phyloP scores from a whole-genome alignment of 148 eudicot genomes.

The Rhododendron molle region DNA sequence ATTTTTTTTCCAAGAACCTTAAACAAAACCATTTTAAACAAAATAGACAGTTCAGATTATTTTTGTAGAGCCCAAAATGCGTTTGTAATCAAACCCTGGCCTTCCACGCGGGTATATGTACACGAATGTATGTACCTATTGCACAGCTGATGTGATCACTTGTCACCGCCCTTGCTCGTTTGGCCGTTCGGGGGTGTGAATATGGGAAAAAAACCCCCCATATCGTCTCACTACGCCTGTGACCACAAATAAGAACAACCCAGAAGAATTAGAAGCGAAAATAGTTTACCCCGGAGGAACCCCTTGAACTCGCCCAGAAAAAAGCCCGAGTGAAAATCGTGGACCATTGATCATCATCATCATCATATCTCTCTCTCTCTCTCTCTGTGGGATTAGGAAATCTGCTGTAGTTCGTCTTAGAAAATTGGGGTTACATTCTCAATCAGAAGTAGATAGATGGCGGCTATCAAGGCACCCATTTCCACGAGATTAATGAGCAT shows the following conservation, averaged over 20 bases:
- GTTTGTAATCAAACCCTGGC: no score
- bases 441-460: constrained; percentile 29
- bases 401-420: background rate
- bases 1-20: no score
- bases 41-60: no score
- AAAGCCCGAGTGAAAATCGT: background rate
- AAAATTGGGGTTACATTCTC: background rate
- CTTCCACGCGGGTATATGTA: no score
- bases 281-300: background rate
- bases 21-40: no score
- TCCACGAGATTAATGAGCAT: constrained; percentile 41
- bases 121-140: no score
- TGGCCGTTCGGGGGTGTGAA: no score
- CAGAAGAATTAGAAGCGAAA: background rate
- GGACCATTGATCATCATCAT: background rate
- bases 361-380: background rate
- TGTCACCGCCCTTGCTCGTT: no score
- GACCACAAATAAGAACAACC: background rate
- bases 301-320: background rate
- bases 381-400: background rate
- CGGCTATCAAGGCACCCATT: constrained; percentile 52
- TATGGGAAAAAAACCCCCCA: background rate
- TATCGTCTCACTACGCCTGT: background rate
- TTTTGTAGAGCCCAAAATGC: no score
- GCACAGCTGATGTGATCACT: no score